phyloP scores from a whole-genome alignment of 768 basidiomycete genomes.

The Galerina sulciceps region DNA sequence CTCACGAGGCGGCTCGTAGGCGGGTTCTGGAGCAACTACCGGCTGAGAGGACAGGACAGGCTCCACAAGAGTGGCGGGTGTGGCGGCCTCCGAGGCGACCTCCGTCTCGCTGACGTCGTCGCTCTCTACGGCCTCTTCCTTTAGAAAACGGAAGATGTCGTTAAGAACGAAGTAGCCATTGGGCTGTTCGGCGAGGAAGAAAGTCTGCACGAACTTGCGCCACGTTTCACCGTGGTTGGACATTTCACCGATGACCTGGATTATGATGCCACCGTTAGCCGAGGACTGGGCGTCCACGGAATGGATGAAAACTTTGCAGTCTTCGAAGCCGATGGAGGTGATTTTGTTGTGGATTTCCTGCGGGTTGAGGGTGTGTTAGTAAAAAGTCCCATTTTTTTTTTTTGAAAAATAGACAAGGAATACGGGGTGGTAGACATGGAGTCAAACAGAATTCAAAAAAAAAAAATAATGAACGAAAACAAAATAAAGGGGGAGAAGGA shows the following conservation, averaged over 20 bases:
- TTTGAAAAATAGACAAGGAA: neutral
- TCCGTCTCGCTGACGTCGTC: conserved; percentile 65
- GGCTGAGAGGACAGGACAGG: conserved; percentile 40
- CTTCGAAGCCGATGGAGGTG: conserved; percentile 88
- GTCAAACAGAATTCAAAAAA: no score
- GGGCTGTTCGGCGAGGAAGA: conserved; percentile 99
- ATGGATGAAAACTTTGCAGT: conserved; percentile 99
- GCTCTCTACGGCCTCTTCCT: conserved; percentile 87
- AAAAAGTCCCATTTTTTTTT: neutral
- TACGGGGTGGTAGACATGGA: neutral
- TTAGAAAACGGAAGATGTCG: conserved; percentile 99
- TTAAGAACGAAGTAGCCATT: conserved; percentile 99
- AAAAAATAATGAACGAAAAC: neutral
- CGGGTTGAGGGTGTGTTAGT: neutral
- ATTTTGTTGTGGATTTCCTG: conserved; percentile 99
- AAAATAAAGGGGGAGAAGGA: neutral
- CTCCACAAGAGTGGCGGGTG: conserved; percentile 38
- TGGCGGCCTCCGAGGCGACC: conserved; percentile 37
- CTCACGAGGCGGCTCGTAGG: conserved; percentile 22
- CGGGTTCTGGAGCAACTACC: conserved; percentile 43
- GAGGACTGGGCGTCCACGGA: conserved; percentile 98
- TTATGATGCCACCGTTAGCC: conserved; percentile 94
- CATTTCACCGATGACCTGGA: conserved; percentile 99
- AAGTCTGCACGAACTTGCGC: conserved; percentile 99
- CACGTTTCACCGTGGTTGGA: conserved; percentile 89